A percentile compares a stretch with the other conserved stretches of the same genome.
These are phyloP conservation scores for Thermoascus crustaceus DNA, from an alignment of 2,329 filamentous ascomycete genomes.

Conservation along the genomic window DNA sequence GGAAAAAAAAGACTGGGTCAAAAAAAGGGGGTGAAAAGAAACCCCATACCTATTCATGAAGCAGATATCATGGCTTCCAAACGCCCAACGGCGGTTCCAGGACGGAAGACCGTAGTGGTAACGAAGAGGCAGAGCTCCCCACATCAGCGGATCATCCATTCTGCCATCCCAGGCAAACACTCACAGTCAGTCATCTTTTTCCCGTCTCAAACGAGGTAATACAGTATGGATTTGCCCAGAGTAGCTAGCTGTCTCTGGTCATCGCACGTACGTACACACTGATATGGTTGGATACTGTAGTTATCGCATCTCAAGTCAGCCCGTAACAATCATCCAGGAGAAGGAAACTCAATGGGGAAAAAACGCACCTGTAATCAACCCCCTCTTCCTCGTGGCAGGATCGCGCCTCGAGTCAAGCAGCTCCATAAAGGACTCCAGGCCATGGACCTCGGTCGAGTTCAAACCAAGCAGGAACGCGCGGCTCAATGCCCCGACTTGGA, in stretches of 20 bases:
- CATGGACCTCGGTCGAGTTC: constrained; percentile 67
- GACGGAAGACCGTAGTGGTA: constrained; percentile 60
- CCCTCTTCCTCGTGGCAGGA: constrained; percentile 57
- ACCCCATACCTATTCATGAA: constrained; percentile 68
- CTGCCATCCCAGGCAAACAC: constrained; percentile 42
- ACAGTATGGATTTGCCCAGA: constrained; percentile 12
- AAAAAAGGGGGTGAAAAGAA: neutral
- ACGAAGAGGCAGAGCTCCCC: constrained; percentile 74
- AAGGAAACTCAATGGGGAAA: neutral
- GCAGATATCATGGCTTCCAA: constrained; percentile 93
- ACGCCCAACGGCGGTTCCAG: constrained; percentile 71
- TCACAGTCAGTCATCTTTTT: constrained; percentile 20
- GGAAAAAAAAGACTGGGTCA: too few species aligned
- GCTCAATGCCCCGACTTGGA: constrained; percentile 60
- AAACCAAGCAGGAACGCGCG: constrained; percentile 67
- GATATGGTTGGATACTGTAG: constrained; percentile 76
- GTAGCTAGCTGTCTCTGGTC: constrained; percentile 7
- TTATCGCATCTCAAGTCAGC: constrained; percentile 5
- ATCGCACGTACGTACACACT: constrained; percentile 63
- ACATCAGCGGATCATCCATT: constrained; percentile 87
- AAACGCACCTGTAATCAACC: constrained; percentile 68
- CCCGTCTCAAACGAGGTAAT: constrained; percentile 6
- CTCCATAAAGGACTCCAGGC: constrained; percentile 65
- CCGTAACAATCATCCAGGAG: constrained; percentile 4
- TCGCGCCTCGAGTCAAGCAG: constrained; percentile 67